phyloP scores from a whole-genome alignment of 768 basidiomycete genomes.

The Leccinum sublutescens region DNA sequence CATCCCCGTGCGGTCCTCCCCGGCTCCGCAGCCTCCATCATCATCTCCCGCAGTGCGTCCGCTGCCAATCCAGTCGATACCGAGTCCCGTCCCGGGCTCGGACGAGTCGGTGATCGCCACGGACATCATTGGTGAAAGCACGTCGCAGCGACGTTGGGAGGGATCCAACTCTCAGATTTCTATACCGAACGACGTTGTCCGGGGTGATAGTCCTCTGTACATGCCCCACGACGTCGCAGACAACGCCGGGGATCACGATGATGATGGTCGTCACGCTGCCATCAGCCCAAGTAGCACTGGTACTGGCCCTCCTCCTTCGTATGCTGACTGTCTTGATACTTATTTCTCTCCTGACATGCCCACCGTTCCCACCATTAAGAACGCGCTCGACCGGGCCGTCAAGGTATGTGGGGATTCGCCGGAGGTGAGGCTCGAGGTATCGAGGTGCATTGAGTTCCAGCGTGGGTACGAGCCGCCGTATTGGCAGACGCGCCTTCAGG shows the following conservation, averaged over 20 bases:
- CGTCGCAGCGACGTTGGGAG: slow-evolving; percentile 11
- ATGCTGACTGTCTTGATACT: slow-evolving; percentile 8
- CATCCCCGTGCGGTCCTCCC: slow-evolving; percentile 4
- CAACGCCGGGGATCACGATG: too few relatives aligned
- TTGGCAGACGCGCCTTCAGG: slow-evolving; percentile 26
- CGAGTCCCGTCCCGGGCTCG: slow-evolving; percentile 13
- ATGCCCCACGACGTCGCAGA: slow-evolving; percentile 6
- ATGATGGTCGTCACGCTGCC: not conserved
- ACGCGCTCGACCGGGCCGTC: slow-evolving; percentile 24
- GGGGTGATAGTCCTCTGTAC: slow-evolving; percentile 24
- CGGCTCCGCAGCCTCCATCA: not conserved
- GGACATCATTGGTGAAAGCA: not conserved
- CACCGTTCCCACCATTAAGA: slow-evolving; percentile 10
- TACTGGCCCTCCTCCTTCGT: slow-evolving; percentile 20
- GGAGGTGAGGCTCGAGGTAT: slow-evolving; percentile 21
- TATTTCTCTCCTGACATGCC: slow-evolving; percentile 9
- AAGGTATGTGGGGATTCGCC: slow-evolving; percentile 14
- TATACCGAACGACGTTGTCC: slow-evolving; percentile 9
- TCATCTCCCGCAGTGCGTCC: slow-evolving; percentile 10
- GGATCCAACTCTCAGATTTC: not conserved
- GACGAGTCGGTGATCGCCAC: slow-evolving; percentile 6
- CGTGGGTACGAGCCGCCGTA: slow-evolving; percentile 29
- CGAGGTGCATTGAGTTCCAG: slow-evolving; percentile 23
- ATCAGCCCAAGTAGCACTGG: slow-evolving; percentile 8
- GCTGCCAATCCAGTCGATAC: slow-evolving; percentile 18